A percentile compares a stretch with the other conserved stretches of the same genome.
phyloP scores from a whole-genome alignment of 495 filamentous ascomycete genomes.

The Trichocladium antarcticum region DNA sequence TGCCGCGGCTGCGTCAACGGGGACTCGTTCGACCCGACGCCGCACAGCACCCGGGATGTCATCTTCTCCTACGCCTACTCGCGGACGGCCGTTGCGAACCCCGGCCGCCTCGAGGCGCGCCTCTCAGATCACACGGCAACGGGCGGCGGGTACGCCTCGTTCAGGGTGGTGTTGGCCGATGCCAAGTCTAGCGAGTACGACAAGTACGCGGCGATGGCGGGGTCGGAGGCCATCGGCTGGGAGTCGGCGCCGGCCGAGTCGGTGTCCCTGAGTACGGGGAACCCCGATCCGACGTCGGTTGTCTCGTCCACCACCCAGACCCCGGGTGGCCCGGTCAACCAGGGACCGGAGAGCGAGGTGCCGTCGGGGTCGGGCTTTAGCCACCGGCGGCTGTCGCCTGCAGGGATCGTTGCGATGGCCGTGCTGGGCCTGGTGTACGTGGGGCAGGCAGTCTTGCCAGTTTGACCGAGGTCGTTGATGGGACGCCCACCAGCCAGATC shows the following conservation, averaged over 20 bases:
- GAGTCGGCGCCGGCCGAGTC: not conserved
- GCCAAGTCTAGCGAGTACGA: constrained; percentile 22
- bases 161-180: constrained; percentile 18
- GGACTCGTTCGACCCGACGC: constrained; percentile 13
- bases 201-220: constrained; percentile 7
- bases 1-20: constrained; percentile 18
- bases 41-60: not conserved
- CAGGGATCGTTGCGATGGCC: not conserved
- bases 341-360: not conserved
- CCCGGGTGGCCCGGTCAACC: no score
- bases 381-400: not conserved
- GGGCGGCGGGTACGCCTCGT: constrained; percentile 18
- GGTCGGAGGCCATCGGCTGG: not conserved
- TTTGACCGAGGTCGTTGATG: not conserved
- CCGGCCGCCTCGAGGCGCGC: constrained; percentile 7
- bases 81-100: constrained; percentile 1
- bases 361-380: not conserved
- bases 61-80: constrained; percentile 17
- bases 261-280: no score
- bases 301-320: no score
- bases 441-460: not conserved
- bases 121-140: constrained; percentile 12
- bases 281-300: no score
- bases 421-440: constrained; percentile 1
- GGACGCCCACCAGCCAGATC: no score